A percentile compares a stretch with the other conserved stretches of the same genome.
Evolutionary conservation across 805 yeast species (phyloP).

Genomic region (Candida qinlingensis): DNA sequence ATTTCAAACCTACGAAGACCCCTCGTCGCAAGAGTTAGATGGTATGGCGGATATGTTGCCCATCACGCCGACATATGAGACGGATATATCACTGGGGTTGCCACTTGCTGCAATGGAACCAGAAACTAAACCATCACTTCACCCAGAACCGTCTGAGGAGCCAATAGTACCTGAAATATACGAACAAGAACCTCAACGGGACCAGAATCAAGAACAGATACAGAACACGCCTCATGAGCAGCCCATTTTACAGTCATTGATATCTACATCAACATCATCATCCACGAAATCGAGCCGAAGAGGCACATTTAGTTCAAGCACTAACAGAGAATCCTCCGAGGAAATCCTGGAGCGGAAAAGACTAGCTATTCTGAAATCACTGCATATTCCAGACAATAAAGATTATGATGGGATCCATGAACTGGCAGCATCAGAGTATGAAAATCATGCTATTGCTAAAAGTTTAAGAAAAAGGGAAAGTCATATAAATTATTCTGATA

Average conservation of each 20-base stretch:
- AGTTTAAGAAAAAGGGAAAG: constrained; percentile 12
- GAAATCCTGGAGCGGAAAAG: constrained; percentile 16
- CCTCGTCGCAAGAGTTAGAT: background rate
- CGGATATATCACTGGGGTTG: too few species aligned
- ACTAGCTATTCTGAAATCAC: constrained; percentile 23
- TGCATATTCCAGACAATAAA: constrained; percentile 35
- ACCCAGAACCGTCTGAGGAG: background rate
- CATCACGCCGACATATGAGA: background rate
- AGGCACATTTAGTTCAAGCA: background rate
- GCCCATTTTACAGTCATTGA: background rate
- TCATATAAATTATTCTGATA: constrained; percentile 2
- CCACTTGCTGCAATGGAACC: too few species aligned
- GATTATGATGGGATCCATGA: constrained; percentile 31
- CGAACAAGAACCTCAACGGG: too few species aligned
- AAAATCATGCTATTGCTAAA: constrained; percentile 8
- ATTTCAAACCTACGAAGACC: too few species aligned
- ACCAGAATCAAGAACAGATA: background rate
- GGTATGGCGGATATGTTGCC: background rate
- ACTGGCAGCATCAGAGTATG: constrained; percentile 25
- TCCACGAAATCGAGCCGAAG: constrained; percentile 3
- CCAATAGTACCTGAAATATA: too few species aligned
- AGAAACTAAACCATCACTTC: background rate
- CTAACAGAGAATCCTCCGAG: constrained; percentile 10
- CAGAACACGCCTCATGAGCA: background rate
- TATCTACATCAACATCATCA: background rate